Base-by-base conservation (phyloP, 1,139 yeast species). In the Meyerozyma elateridarum region DNA sequence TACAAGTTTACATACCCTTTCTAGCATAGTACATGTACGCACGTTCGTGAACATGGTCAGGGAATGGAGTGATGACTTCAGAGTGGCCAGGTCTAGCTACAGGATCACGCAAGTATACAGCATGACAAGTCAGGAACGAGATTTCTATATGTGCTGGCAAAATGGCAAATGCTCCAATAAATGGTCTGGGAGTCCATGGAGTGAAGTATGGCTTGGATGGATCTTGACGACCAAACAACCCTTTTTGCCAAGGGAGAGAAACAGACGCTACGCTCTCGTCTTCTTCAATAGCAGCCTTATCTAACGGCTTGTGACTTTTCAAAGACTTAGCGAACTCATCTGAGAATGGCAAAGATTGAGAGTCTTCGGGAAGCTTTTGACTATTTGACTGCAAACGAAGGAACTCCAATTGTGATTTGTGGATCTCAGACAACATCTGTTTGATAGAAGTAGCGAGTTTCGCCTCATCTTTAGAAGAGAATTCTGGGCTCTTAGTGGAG, bases 61-160 rank as follows among this genome's bases (percentile, higher is more conserved):
- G 81, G 62, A 83, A 85, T 34, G 98, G 98, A 32, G 95, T 72
- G 39, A 91, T 85, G 36, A 91, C 95, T 64, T 91, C 98, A 19
- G 96, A 85, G 52, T 85, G 89, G 31, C 96, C 97, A 8, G 97
- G 96, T 59, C 97, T 77, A 8, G 97, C 95, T 36, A 91, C 89
- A 11, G 98, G 98, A 56, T 91, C 95, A 61, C 96, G 81, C 59
- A 91, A 66, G 60, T 91, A 91, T 19, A 91, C 82, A 8, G 96
- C 97, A 59, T 89, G 96, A 56, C 97, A 89, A 6, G 96, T 87
- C 40, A 76, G 74, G 59, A 85, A 89, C 14, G 94, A 84, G 24
- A 93, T 68, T 60, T 91, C 98, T 39, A 91, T 69, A 58, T 91
- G 97, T 40, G 85, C 80, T 18, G 98, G 98, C 46, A 87, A 73